A percentile compares a stretch with the other conserved stretches of the same genome.
phyloP scores from a whole-genome alignment of 2,329 filamentous ascomycete genomes.

The Tympanopsis confertula region DNA sequence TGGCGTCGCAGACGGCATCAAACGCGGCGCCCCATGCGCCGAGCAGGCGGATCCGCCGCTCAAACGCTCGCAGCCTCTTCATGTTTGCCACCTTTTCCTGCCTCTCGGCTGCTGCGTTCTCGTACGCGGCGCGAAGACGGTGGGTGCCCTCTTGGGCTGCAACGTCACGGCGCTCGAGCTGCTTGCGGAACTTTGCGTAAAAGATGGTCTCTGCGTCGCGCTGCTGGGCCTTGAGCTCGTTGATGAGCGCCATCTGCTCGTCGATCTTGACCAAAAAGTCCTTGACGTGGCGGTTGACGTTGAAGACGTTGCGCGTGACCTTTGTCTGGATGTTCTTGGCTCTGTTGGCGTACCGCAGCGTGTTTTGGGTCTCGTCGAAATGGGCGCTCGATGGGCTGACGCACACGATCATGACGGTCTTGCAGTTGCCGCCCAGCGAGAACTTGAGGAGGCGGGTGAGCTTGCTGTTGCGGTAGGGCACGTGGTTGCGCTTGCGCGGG shows the following conservation, averaged over 20 bases:
- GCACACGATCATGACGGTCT: conserved; percentile 99
- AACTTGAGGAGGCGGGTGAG: conserved; percentile 92
- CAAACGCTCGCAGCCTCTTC: conserved; percentile 72
- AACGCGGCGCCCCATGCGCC: conserved; percentile 89
- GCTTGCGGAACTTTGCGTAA: conserved; percentile 82
- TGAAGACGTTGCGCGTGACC: conserved; percentile 97
- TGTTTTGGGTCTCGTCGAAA: conserved; percentile 97
- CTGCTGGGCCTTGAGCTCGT: conserved; percentile 85
- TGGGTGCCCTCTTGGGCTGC: conserved; percentile 67
- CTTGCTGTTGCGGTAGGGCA: conserved; percentile 96
- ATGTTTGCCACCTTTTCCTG: conserved; percentile 69
- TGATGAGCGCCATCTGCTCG: conserved; percentile 93
- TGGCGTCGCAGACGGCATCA: conserved; percentile 65
- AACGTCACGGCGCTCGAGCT: conserved; percentile 70
- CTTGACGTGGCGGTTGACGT: conserved; percentile 97
- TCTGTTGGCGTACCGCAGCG: conserved; percentile 87
- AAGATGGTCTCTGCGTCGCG: conserved; percentile 75
- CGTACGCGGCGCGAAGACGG: conserved; percentile 72
- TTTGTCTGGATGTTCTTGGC: conserved; percentile 99
- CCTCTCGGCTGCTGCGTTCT: conserved; percentile 66
- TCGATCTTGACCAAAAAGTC: conserved; percentile 99
- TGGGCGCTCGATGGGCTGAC: conserved; percentile 93
- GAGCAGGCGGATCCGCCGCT: conserved; percentile 75
- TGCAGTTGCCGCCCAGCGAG: conserved; percentile 93
- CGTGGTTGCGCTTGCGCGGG: conserved; percentile 78